Base-by-base conservation (phyloP, 176 grass and related monocot species). In the Aegilops longissima region DNA sequence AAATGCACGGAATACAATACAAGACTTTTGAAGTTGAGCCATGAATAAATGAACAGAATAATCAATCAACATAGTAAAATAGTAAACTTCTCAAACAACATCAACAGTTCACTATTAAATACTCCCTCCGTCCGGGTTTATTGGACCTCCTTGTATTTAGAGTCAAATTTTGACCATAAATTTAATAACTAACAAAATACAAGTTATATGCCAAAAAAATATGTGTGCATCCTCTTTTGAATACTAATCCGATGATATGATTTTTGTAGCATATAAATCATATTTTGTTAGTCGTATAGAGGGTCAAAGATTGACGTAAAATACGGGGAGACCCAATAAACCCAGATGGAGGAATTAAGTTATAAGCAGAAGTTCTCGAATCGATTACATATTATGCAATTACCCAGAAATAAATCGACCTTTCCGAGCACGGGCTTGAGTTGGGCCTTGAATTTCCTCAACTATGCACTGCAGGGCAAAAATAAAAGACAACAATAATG, bases 371-470 rank as follows among this genome's bases (percentile, higher is more conserved):
- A 79, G 35, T 82, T 49, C 23, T 52, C 54, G 23, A 70, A 12
- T 73, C 20, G 38, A 83, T 79, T 42, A 75, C 4, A 83, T 69
- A 70, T 74, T 82, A 23, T 80, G 58, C 34, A 86, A 89, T 98
- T 98, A 95, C 96, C 96, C 96, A 80, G 96, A 98, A 92, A 98
- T 92, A 91, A 98, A 98, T 92, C 96, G 96, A 88, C 88, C 82
- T 93, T 98, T 98, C 65, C 93, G 88, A 66, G 86, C 90, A 88
- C 96, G 96, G 9, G 96, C 90, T 79, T 92, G 96, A 67, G 87
- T 81, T 92, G 96, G 93, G 17, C 96, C 93, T 90, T 98, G 96
- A 85, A 98, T 83, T 82, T 98, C 96, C 84, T 98, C 96, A 71
- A 98, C 93, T 91, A 98, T 98, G 92, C 96, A 98, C 96, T 98